Evolutionary conservation across 225 moss, liverwort and hornwort species (phyloP), one percentile per base, ranked within the genome.

Genomic region (Polytrichum commune): DNA sequence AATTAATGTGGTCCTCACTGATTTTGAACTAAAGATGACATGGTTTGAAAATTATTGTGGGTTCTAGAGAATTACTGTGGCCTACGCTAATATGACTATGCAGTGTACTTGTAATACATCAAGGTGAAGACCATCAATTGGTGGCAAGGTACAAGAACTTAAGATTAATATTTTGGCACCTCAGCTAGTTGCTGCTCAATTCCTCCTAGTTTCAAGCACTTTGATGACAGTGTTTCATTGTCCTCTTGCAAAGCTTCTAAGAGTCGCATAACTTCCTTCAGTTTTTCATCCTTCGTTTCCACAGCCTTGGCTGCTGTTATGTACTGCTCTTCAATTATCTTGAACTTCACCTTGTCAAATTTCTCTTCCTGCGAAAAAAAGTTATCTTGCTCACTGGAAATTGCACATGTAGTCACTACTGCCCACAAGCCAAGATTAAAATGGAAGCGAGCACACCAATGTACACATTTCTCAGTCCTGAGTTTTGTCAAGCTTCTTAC

Each of bases 171-270:
- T 54, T 46, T n/a, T 23, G 65, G 68, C 54, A 68, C 68, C 68
- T 68, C 25, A 2, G 53, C 18, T n/a, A 38, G 46, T 55, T 68
- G 20, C 53, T 46, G n/a, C 68, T 68, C 26, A 25, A 53, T 10
- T 10, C 16, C 54, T 38, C 54, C 53, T 26, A 68, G 54, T 9
- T 26, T 26, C 46, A 27, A 24, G 68, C 24, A 55, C 53, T 68
- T 68, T 27, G 68, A 68, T 5, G 54, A 24, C 8, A 68, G 68
- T 23, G 5, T 68, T 53, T 53, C 68, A 54, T 68, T 68, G 22
- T 68, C 68, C 53, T 68, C 27, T 26, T 25, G 27, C 18, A 27
- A 24, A 63, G 24, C 1, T 27, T 63, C 63, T 27, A 63, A 27
- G 18, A 5, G 63, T 29, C 29, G 24, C 63, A 28, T 63, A 25